A percentile compares a stretch with the other conserved stretches of the same genome.
Conservation (phyloP, 2,329 filamentous ascomycete genomes). For the Arthroderma sp. region DNA sequence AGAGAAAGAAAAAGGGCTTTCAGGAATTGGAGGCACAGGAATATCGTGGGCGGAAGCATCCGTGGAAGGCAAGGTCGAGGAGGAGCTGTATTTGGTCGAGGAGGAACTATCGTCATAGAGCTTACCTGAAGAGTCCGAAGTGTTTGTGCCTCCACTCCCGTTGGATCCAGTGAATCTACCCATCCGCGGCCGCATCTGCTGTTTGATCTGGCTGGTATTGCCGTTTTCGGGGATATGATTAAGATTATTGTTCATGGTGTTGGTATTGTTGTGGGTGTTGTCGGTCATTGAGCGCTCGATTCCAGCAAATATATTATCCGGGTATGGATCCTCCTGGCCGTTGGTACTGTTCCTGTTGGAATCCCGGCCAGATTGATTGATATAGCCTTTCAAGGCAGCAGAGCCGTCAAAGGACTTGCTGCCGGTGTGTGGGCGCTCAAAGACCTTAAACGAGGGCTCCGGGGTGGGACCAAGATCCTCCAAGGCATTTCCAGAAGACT, state of each 20-base stretch:
- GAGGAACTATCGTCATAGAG: constrained; percentile 33
- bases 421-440: constrained; percentile 35
- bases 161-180: constrained; percentile 22
- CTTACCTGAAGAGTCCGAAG: constrained; percentile 33
- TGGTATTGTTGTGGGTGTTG: constrained; percentile 9
- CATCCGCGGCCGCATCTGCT: constrained; percentile 5
- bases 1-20: constrained; percentile 24
- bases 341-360: constrained; percentile 13
- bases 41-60: constrained; percentile 32
- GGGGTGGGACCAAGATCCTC: constrained; percentile 32
- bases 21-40: constrained; percentile 28
- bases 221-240: constrained; percentile 13
- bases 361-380: constrained; percentile 3
- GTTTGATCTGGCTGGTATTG: background rate
- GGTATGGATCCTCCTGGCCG: constrained; percentile 23
- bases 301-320: constrained; percentile 27
- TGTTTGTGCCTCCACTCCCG: constrained; percentile 37
- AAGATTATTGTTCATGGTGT: background rate
- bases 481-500: constrained; percentile 42
- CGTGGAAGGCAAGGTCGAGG: constrained; percentile 42
- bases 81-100: constrained; percentile 41
- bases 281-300: constrained; percentile 22
- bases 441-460: constrained; percentile 40
- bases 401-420: constrained; percentile 33
- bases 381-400: constrained; percentile 18